A percentile compares a stretch with the other conserved stretches of the same genome.
phyloP scores from a whole-genome alignment of 108 stramenopile genomes.

The Schizochytrium sp. region DNA sequence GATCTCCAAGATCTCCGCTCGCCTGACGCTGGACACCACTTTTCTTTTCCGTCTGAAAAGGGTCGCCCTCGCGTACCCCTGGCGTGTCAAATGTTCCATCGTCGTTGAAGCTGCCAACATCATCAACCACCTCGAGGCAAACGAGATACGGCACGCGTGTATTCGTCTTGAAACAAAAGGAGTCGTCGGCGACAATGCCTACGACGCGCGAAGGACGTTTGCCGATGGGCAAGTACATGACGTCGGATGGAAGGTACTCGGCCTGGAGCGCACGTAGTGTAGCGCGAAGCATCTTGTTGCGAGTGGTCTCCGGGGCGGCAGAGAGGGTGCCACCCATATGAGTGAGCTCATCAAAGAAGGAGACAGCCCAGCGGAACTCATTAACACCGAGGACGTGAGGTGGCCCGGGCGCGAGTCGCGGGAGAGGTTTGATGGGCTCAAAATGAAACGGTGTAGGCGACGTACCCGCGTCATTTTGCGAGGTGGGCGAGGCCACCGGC shows the following conservation, averaged over 20 bases:
- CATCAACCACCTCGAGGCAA: slow-evolving; percentile 40
- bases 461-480: too few relatives aligned
- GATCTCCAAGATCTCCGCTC: not conserved
- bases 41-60: not conserved
- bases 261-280: not conserved
- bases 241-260: not conserved
- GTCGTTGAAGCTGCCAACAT: not conserved
- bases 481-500: too few relatives aligned
- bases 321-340: not conserved
- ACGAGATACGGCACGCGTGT: slow-evolving; percentile 41
- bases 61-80: too few relatives aligned
- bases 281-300: not conserved
- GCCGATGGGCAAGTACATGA: slow-evolving; percentile 38
- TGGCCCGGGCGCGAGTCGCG: not conserved
- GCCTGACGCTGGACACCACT: not conserved
- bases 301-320: not conserved
- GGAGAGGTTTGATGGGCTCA: not conserved
- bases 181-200: slow-evolving; percentile 21
- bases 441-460: not conserved
- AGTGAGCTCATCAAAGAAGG: slow-evolving; percentile 1
- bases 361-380: not conserved
- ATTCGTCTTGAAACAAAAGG: slow-evolving; percentile 46
- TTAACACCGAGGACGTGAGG: not conserved
- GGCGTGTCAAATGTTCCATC: not conserved
- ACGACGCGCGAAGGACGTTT: slow-evolving; percentile 25